phyloP scores from a whole-genome alignment of 1,284 basidiomycete genomes.

The Clitocybe nebularis region DNA sequence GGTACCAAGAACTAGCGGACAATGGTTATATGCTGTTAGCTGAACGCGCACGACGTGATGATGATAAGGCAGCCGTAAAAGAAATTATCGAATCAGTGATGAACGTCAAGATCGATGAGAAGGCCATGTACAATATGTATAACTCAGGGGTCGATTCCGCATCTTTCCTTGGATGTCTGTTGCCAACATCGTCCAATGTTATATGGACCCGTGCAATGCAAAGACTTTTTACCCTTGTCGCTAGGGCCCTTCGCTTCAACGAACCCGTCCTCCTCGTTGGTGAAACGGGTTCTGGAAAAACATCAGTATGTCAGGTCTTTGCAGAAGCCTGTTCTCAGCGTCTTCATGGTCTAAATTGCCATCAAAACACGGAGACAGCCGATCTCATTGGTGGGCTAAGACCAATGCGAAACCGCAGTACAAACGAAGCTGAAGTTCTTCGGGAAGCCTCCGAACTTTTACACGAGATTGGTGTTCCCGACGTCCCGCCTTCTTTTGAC shows the following conservation, averaged over 20 bases:
- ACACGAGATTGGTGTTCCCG: constrained; percentile 34
- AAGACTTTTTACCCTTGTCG: constrained; percentile 82
- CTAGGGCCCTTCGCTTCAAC: constrained; percentile 82
- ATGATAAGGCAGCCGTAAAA: constrained; percentile 89
- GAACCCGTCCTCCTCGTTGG: constrained; percentile 98
- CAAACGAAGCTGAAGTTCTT: constrained; percentile 41
- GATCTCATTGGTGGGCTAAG: constrained; percentile 94
- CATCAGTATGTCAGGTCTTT: constrained; percentile 91
- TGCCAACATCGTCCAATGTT: constrained; percentile 51
- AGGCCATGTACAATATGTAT: constrained; percentile 63
- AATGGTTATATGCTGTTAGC: constrained; percentile 98
- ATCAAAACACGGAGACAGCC: constrained; percentile 99
- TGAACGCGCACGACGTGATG: constrained; percentile 80
- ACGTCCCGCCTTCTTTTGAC: constrained; percentile 27
- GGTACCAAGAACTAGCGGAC: constrained; percentile 91
- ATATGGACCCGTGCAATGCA: constrained; percentile 96
- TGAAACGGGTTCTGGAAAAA: constrained; percentile 97
- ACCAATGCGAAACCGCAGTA: constrained; percentile 80
- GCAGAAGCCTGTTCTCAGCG: constrained; percentile 63
- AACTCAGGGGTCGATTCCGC: constrained; percentile 39
- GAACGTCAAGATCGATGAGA: constrained; percentile 82
- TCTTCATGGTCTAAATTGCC: constrained; percentile 87
- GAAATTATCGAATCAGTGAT: constrained; percentile 90
- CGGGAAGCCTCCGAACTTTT: constrained; percentile 41
- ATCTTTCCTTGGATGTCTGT: constrained; percentile 51